Percentiles rank a stretch among this genome's conserved stretches.
phyloP scores from a whole-genome alignment of 1,139 yeast species.

The Suhomyces chickasaworum region DNA sequence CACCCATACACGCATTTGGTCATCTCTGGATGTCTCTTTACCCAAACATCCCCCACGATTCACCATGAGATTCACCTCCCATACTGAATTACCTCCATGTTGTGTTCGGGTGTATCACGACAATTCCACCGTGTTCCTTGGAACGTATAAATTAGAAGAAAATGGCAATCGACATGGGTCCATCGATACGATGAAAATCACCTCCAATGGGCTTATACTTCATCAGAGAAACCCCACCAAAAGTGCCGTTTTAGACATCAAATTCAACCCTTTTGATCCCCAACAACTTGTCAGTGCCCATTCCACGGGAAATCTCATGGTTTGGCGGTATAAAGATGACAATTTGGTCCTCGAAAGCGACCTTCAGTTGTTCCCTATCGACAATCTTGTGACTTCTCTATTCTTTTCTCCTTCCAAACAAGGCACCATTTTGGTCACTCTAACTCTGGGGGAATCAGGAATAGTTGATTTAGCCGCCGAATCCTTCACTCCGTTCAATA shows the following conservation, averaged over 20 bases:
- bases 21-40: too few species aligned
- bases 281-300: slow-evolving; percentile 63
- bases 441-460: slow-evolving; percentile 59
- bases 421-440: slow-evolving; percentile 47
- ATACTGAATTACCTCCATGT: slow-evolving; percentile 77
- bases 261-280: slow-evolving; percentile 58
- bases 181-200: slow-evolving; percentile 57
- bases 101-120: slow-evolving; percentile 66
- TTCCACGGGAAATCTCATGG: slow-evolving; percentile 70
- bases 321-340: slow-evolving; percentile 54
- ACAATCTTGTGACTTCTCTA: slow-evolving; percentile 64
- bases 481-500: slow-evolving; percentile 20
- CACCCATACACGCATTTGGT: too few species aligned
- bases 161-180: slow-evolving; percentile 69
- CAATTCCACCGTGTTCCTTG: slow-evolving; percentile 55
- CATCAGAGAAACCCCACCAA: slow-evolving; percentile 36
- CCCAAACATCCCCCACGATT: background rate
- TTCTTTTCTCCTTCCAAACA: slow-evolving; percentile 52
- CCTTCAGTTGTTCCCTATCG: slow-evolving; percentile 48
- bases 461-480: slow-evolving; percentile 30
- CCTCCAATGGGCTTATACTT: slow-evolving; percentile 20
- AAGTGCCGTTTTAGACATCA: slow-evolving; percentile 78
- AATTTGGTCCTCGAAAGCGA: slow-evolving; percentile 18
- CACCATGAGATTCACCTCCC: slow-evolving; percentile 18
- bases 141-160: slow-evolving; percentile 75